These are phyloP conservation scores for Penicillium robsamsonii DNA, from an alignment of 495 filamentous ascomycete species.

Conservation along the genomic window DNA sequence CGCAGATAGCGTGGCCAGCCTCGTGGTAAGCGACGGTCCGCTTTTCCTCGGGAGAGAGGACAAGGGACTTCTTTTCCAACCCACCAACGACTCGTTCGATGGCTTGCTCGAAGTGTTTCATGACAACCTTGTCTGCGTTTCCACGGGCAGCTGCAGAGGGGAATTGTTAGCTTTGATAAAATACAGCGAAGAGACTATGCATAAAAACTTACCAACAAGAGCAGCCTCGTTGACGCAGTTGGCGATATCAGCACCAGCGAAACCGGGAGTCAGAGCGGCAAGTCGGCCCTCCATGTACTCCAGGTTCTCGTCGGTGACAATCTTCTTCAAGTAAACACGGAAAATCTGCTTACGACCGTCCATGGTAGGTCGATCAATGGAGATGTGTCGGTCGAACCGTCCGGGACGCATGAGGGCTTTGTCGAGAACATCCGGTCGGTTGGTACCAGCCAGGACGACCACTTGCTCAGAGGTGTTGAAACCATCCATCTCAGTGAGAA, in stretches of 20 bases:
- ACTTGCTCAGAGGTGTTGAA: slow-evolving; percentile 98
- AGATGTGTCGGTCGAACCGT: slow-evolving; percentile 93
- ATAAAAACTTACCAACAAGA: slow-evolving; percentile 73
- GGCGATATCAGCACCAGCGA: slow-evolving; percentile 95
- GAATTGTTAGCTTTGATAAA: slow-evolving; percentile 29
- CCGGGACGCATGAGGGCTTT: slow-evolving; percentile 95
- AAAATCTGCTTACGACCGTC: slow-evolving; percentile 96
- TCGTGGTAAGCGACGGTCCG: slow-evolving; percentile 95
- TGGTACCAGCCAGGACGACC: slow-evolving; percentile 96
- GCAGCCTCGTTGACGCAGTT: slow-evolving; percentile 98
- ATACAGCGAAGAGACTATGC: background rate
- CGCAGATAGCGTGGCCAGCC: slow-evolving; percentile 96
- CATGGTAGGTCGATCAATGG: slow-evolving; percentile 93
- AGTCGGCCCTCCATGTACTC: slow-evolving; percentile 84
- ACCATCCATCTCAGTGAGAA: slow-evolving; percentile 98
- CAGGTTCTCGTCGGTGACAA: slow-evolving; percentile 84
- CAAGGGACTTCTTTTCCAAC: slow-evolving; percentile 91
- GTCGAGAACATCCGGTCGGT: slow-evolving; percentile 90
- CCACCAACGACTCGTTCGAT: slow-evolving; percentile 97
- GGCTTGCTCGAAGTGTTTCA: slow-evolving; percentile 93
- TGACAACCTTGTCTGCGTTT: slow-evolving; percentile 70
- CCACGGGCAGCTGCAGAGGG: slow-evolving; percentile 67
- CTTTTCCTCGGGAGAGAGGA: slow-evolving; percentile 91
- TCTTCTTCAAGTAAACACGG: slow-evolving; percentile 85
- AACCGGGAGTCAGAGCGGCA: slow-evolving; percentile 89